Evolutionary conservation across 1,139 yeast genomes (phyloP).

Genomic region (Meyerozyma guilliermondii): DNA sequence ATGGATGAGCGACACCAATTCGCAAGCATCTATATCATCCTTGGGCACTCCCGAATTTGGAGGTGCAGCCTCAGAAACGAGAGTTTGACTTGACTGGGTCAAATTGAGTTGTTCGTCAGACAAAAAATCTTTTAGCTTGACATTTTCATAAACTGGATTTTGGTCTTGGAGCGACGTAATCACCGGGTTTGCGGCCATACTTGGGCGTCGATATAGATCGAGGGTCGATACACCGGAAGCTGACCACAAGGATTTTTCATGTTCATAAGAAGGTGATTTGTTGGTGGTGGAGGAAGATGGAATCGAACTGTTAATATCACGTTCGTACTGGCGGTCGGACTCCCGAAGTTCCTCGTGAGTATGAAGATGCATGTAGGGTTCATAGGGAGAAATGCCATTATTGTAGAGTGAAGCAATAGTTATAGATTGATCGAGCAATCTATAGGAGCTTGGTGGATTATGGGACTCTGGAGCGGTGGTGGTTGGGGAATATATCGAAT

Average conservation of each 20-base stretch:
- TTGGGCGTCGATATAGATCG: neutral
- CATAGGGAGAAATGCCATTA: slow-evolving; percentile 27
- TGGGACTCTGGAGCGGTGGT: slow-evolving; percentile 2
- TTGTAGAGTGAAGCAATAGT: slow-evolving; percentile 37
- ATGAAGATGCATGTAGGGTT: slow-evolving; percentile 30
- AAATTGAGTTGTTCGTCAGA: neutral
- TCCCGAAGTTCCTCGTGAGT: slow-evolving; percentile 25
- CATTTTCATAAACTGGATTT: neutral
- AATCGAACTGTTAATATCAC: slow-evolving; percentile 16
- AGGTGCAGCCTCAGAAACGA: neutral
- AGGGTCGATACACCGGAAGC: neutral
- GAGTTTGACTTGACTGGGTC: neutral
- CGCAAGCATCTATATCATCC: slow-evolving; percentile 11
- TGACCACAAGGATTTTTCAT: neutral
- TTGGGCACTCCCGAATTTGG: neutral
- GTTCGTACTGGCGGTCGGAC: slow-evolving; percentile 28
- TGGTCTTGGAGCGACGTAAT: neutral
- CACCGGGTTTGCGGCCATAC: neutral
- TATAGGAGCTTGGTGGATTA: slow-evolving; percentile 7
- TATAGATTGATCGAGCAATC: slow-evolving; percentile 37
- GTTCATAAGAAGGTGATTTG: neutral
- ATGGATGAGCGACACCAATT: slow-evolving; percentile 23
- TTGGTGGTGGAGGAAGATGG: neutral
- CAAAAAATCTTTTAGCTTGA: neutral
- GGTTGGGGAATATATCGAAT: slow-evolving; percentile 32